Base-by-base conservation (phyloP, 257 asterid species). In the Forsythia viridissima region DNA sequence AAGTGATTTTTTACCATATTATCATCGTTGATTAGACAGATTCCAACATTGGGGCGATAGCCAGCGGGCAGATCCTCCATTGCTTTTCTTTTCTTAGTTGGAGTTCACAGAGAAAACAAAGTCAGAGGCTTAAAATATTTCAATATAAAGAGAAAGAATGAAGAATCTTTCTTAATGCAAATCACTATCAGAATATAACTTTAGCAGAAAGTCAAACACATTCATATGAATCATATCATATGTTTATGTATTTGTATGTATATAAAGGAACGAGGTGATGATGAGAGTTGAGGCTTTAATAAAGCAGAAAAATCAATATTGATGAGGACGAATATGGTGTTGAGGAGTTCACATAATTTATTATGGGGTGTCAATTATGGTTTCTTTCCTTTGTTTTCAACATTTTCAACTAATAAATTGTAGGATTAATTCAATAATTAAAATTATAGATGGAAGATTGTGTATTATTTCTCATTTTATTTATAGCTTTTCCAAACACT, bases 1-100 rank as follows among this genome's bases (percentile, higher is more conserved):
- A 72, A 44, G 18, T 2, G 21, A n/a, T 57, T n/a, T 16, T 57
- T 57, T 42, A 94, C 98, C 97, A 90, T 81, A 79, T 88, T 87
- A 65, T 91, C 91, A 85, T 88, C 86, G 77, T 92, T 95, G 85
- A 93, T 86, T 83, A 95, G 97, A 81, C 99, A 95, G 73, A 95
- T 91, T 71, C 98, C 99, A 77, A 93, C 97, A 88, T 95, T 95
- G 40, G 99, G 98, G 79, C 99, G 99, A 85, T 95, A 95, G 57
- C 99, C 99, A 81, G 97, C 77, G 89, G 98, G 99, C 39, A 95
- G 91, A 78, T 92, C 92, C 88, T 95, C 99, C 99, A 94, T 91
- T 77, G 86, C 79, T 73, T 15, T 59, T 59, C 34, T 59, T 71
- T 69, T 48, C 74, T 65, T 71, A 65, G 9, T 9, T 40, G 67